phyloP scores from a whole-genome alignment of 225 moss, liverwort and hornwort species.

The Bryoerythrophyllum caledonicum region DNA sequence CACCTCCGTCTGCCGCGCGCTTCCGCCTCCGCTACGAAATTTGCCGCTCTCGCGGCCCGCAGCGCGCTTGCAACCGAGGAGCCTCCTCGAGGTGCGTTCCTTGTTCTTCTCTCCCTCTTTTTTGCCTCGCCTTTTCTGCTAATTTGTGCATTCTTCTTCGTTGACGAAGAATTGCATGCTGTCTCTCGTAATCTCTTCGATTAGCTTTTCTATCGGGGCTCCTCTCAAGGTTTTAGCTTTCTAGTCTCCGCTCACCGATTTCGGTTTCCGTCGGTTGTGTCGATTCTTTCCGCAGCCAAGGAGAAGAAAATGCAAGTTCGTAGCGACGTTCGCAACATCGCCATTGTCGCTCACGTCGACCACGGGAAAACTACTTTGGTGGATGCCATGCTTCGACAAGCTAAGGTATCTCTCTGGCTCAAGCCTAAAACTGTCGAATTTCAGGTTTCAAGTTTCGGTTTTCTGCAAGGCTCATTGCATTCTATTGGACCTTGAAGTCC shows the following conservation, averaged over 20 bases:
- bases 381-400: constrained; percentile 97
- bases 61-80: constrained; percentile 65
- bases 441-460: not conserved
- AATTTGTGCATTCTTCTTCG: not conserved
- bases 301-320: constrained; percentile 48
- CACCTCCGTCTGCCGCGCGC: constrained; percentile 6
- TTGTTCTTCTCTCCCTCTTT: not conserved
- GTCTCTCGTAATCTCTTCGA: not conserved
- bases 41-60: constrained; percentile 5
- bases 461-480: not conserved
- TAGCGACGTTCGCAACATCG: constrained; percentile 81
- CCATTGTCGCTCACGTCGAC: constrained; percentile 93
- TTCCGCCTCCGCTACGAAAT: not conserved
- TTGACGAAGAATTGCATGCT: not conserved
- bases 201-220: not conserved
- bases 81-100: constrained; percentile 33
- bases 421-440: not conserved
- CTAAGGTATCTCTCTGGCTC: constrained; percentile 46
- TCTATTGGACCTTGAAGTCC: not conserved
- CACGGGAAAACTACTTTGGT: constrained; percentile 96
- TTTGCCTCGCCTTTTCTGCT: not conserved
- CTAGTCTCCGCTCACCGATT: not conserved
- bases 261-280: not conserved
- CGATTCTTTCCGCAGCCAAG: constrained; percentile 29
- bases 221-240: not conserved